Evolutionary conservation across 257 asterid species (phyloP).

Genomic region (Fraxinus pennsylvanica): DNA sequence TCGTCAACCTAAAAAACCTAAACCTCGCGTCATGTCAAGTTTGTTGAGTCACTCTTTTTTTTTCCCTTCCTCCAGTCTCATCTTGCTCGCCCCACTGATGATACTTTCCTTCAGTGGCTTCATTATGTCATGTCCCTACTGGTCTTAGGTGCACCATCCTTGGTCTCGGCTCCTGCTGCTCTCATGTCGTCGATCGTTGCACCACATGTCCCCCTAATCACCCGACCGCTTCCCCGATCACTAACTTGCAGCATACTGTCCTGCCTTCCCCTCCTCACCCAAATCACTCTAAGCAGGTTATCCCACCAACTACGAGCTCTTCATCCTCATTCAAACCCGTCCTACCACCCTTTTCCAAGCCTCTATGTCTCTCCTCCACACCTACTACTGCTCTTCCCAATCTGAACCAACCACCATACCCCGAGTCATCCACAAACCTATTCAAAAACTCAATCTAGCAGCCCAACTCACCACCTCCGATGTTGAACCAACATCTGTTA

Average conservation of each 20-base stretch:
- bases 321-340: not conserved
- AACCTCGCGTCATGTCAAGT: too few relatives aligned
- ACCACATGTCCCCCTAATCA: not conserved
- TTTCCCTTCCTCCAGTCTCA: too few relatives aligned
- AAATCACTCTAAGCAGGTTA: not conserved
- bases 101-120: not conserved
- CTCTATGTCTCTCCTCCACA: not conserved
- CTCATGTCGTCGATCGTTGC: not conserved
- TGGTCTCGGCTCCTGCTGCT: not conserved
- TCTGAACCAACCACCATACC: too few relatives aligned
- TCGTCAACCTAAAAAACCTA: too few relatives aligned
- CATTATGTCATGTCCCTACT: not conserved
- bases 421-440: too few relatives aligned
- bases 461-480: not conserved
- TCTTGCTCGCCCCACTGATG: too few relatives aligned
- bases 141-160: not conserved
- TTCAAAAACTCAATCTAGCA: not conserved
- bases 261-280: not conserved
- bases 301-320: not conserved
- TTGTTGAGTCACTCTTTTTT: too few relatives aligned
- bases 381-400: too few relatives aligned
- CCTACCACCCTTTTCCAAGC: too few relatives aligned
- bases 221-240: not conserved
- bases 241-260: not conserved
- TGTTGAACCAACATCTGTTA: not conserved